Evolutionary conservation across 129 eudicot species (phyloP).

Genomic region (Sambucus nigra): DNA sequence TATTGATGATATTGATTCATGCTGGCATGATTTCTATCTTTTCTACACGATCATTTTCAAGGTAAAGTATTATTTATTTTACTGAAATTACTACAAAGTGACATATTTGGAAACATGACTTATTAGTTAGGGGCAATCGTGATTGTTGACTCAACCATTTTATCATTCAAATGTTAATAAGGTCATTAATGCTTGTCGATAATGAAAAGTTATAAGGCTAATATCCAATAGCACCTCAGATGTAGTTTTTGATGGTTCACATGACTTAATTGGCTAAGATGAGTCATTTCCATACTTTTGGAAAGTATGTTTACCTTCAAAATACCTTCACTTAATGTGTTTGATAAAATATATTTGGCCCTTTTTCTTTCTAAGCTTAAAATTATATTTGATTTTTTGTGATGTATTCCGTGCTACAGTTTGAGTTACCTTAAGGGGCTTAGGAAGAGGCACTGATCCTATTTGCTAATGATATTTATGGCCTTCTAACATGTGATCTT

Average conservation of each 20-base stretch:
- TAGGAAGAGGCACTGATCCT: conserved; percentile 82
- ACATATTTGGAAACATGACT: conserved; percentile 2
- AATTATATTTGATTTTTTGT: conserved; percentile 5
- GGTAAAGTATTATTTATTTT: conserved; percentile 30
- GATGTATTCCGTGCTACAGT: conserved; percentile 44
- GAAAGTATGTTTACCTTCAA: conserved; percentile 37
- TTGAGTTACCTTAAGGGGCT: conserved; percentile 63
- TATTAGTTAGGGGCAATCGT: background rate
- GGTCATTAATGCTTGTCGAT: conserved; percentile 67
- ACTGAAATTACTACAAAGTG: background rate
- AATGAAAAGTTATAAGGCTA: conserved; percentile 59
- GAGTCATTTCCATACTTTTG: conserved; percentile 60
- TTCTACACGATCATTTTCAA: conserved; percentile 68
- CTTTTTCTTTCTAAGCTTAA: background rate
- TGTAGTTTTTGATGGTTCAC: conserved; percentile 50
- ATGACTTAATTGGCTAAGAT: conserved; percentile 44
- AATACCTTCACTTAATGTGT: conserved; percentile 3
- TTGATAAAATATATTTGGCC: background rate
- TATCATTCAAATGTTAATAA: conserved; percentile 56
- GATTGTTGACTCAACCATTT: background rate
- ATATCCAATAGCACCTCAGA: conserved; percentile 69
- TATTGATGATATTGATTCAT: conserved; percentile 36
- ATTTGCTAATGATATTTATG: conserved; percentile 55
- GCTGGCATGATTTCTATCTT: conserved; percentile 36
- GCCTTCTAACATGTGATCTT: conserved; percentile 75